Evolutionary conservation across 1,284 basidiomycete genomes (phyloP), one percentile per base, ranked within the genome.

Genomic region (Ustilago esculenta): DNA sequence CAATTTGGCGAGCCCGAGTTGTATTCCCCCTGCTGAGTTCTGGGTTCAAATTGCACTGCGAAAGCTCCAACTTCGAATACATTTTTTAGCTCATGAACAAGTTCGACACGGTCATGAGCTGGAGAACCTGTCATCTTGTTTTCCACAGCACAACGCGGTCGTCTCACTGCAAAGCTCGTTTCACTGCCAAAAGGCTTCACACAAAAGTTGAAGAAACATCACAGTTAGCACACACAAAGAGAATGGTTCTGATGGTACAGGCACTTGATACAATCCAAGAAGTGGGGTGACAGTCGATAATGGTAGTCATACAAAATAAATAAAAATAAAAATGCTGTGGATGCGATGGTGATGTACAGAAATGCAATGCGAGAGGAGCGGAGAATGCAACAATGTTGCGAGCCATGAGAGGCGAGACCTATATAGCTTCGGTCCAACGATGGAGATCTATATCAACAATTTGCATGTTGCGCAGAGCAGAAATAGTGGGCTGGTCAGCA

Each of bases 401-500:
- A n/a, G n/a, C n/a, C n/a, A n/a, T n/a, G n/a, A n/a, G n/a, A n/a
- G n/a, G n/a, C n/a, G n/a, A n/a, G n/a, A n/a, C n/a, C n/a, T n/a
- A n/a, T n/a, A n/a, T n/a, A n/a, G n/a, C n/a, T n/a, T n/a, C n/a
- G n/a, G n/a, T n/a, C n/a, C n/a, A n/a, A n/a, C 41, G 41, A 44
- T 39, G 47, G 29, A 49, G 33, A 14, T 63, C 39, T 63, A 63
- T 52, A 63, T 43, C 32, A n/a, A 63, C 56, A 50, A 49, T 36
- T 47, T 64, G 61, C 61, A 25, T 29, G 27, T 7, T 29, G 27
- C 27, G 27, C 6, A 7, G 27, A 29, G 12, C n/a, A 29, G 27
- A 29, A 29, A 12, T 29, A 12, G 6, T 7, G 7, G 29, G 27
- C 27, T 24, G 15, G 52, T 55, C 52, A 55, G 52, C 52, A n/a